Base-by-base conservation (phyloP, 1,284 basidiomycete species). In the Fistulinella staudtii region DNA sequence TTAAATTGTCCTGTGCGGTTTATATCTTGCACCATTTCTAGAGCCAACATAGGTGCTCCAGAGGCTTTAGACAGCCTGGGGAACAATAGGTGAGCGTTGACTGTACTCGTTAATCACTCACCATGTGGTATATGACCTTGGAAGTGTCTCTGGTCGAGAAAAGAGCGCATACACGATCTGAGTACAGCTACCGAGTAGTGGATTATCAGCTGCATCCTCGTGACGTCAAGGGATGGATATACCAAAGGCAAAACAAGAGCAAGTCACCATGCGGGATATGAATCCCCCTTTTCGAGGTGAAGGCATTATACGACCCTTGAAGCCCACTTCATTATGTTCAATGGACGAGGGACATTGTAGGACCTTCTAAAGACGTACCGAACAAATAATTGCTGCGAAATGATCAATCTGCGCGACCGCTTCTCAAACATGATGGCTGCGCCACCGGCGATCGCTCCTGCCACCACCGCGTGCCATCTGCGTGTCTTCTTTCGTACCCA, bases 381-480 rank as follows among this genome's bases (percentile, higher is more conserved):
- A 40, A 94, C 91, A 63, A 94, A 90, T 55, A 94, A 70, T 71
- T 98, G 94, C 57, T 97, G 94, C 0, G 89, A 89, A 47, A 97
- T 88, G 11, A 81, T 78, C 3, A 76, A 72, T 46, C 89, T 72
- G 35, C 88, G 71, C 3, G 75, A 75, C 46, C 73, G 75, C 56
- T 80, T 87, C 70, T 97, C 93, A 62, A 86, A 91, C 60, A 91
- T 70, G 35, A 98, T 79, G 0, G 86, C 87, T n/a, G 90, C 53
- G 6, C 82, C 84, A 13, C 91, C 89, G 0, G 88, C 87, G 21
- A 93, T 60, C 0, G 88, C 81, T 13, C 94, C 94, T 2, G 95
- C 93, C 5, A 91, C 65, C 0, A 90, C 82, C 1, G 93, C 84
- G 59, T 98, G 89, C 93, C 94, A 98, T 52, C 84, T 69, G 49